Percentiles rank a stretch among this genome's conserved stretches.
phyloP scores from a whole-genome alignment of 768 basidiomycete genomes.

The Phylloporus sp. region DNA sequence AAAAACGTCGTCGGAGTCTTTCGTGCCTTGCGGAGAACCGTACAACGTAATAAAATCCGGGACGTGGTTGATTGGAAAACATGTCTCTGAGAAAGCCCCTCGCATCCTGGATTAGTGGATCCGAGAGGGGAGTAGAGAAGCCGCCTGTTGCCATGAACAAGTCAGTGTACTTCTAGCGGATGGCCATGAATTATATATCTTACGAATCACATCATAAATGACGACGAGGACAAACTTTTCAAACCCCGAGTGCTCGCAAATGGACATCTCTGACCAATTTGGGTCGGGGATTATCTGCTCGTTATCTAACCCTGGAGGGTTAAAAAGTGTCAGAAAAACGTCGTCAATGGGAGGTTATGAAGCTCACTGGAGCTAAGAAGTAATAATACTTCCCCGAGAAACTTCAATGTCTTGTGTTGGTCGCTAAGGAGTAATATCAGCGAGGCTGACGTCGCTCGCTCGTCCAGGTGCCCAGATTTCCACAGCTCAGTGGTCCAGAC shows the following conservation, averaged over 20 bases:
- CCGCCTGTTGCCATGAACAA: not conserved
- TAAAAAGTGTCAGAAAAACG: not conserved
- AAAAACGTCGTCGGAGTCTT: not conserved
- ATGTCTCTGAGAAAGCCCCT: not conserved
- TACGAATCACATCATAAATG: slow-evolving; percentile 1
- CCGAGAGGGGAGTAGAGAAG: not conserved
- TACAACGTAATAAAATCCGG: not conserved
- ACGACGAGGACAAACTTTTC: not conserved
- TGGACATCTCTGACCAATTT: not conserved
- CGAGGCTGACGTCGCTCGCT: not conserved
- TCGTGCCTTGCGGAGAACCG: not conserved
- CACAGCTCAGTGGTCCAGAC: not conserved
- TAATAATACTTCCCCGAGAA: slow-evolving; percentile 2
- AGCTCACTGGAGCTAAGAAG: slow-evolving; percentile 4
- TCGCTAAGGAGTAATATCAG: not conserved
- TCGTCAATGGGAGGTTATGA: not conserved
- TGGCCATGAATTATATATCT: not conserved
- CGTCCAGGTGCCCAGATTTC: not conserved
- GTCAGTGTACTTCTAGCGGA: not conserved
- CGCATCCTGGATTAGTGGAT: not conserved
- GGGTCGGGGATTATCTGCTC: not conserved
- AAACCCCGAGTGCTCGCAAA: not conserved
- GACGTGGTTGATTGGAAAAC: not conserved
- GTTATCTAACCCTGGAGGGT: not conserved
- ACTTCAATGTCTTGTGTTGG: not conserved